Evolutionary conservation across 2,329 filamentous ascomycete genomes (phyloP), one percentile per base, ranked within the genome.

Genomic region (Ceratocystis variospora): DNA sequence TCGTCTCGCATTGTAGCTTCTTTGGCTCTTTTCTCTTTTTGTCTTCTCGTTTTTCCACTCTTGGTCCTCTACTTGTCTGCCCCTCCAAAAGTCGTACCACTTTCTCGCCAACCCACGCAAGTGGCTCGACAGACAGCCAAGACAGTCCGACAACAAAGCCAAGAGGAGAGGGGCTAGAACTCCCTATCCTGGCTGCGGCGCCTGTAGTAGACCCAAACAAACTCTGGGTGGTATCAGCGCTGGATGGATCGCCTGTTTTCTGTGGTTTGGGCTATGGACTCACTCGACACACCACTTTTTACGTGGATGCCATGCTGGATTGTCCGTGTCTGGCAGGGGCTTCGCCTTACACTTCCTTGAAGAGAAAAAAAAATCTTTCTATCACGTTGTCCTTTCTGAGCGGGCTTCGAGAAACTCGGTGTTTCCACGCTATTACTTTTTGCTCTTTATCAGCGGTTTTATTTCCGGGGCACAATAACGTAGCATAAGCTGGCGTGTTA

Each of bases 181-280:
- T 57, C 53, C 53, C 53, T 57, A 57, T 28, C 53, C 53, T 57
- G 53, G 53, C 53, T 22, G 5, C 8, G 8, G 53, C 53, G 53
- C 53, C 53, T 57, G 53, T 28, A 28, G 53, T 22, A 31, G 50
- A 22, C 50, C 10, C 50, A 25, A 12, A 22, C 22, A 55, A 28
- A 33, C 17, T 5, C 3, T 15, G 31, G 25, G 53, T 57, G 53
- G 53, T 57, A 57, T 57, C 22, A 28, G 53, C 53, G 53, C 53
- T 57, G 53, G 46, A 8, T 50, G 17, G 17, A 57, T 57, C 53
- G 53, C 53, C 53, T 57, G 53, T 57, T 57, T 57, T 57, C 53
- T 17, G 53, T 22, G 4, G 46, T 50, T 50, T 50, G 46, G 46
- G 2, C 10, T 37, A 12, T 37, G 33, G 33, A 37, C 33, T 37